Conservation (phyloP, 192 early-diverging fungal species). For the Entomortierella beljakovae region DNA sequence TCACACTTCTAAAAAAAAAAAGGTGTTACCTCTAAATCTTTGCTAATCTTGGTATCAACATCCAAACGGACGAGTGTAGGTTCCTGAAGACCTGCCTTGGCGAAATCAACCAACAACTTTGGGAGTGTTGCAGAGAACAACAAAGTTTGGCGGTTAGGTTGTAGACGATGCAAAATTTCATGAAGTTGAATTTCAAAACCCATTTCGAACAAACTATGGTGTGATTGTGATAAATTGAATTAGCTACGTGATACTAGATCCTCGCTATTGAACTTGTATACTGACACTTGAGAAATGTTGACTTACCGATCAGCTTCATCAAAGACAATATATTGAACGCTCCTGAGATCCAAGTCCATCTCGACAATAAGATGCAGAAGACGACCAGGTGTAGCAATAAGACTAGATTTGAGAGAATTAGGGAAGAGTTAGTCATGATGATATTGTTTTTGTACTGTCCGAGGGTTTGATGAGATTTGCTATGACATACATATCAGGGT, state of each 20-base stretch:
- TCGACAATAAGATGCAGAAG: conserved; percentile 89
- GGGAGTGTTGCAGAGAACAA: conserved; percentile 98
- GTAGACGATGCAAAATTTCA: conserved; percentile 89
- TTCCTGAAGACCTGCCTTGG: conserved; percentile 94
- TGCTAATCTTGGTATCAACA: conserved; percentile 93
- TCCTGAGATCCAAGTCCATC: conserved; percentile 89
- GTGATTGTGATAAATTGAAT: background rate
- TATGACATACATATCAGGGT: conserved; percentile 87
- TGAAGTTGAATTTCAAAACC: conserved; percentile 96
- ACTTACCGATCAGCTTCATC: conserved; percentile 96
- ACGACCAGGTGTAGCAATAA: conserved; percentile 88
- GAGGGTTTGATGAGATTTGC: background rate
- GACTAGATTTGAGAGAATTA: conserved; percentile 16
- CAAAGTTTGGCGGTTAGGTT: conserved; percentile 88
- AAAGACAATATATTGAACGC: conserved; percentile 96
- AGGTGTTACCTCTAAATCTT: conserved; percentile 91
- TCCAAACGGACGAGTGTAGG: conserved; percentile 95
- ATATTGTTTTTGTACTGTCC: background rate
- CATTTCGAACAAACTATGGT: conserved; percentile 87
- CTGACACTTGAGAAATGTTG: background rate
- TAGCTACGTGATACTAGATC: background rate
- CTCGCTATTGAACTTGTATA: background rate
- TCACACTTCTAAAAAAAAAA: no score
- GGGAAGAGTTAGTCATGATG: background rate
- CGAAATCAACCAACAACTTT: conserved; percentile 94